Evolutionary conservation across 2,329 filamentous ascomycete species (phyloP).

Genomic region (Trichoderma aggressivum): DNA sequence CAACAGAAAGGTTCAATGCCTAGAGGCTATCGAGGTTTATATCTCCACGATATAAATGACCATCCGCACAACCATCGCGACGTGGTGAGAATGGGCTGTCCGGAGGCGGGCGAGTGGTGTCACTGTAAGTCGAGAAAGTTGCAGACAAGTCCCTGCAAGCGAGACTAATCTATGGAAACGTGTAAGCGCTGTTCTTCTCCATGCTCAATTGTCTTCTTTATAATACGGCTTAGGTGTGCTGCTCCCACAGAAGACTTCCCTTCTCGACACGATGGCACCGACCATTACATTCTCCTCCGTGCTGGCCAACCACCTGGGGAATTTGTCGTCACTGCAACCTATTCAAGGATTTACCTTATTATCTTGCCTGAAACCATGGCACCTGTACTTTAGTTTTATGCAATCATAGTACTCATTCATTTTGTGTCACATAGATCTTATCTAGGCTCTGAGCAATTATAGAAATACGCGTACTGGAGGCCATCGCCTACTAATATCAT

Average conservation of each 20-base stretch:
- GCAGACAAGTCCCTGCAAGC: constrained; percentile 55
- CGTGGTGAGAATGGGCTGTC: constrained; percentile 32
- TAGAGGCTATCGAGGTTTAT: too few relatives aligned
- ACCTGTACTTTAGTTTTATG: too few relatives aligned
- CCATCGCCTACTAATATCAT: background rate
- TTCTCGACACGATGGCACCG: constrained; percentile 63
- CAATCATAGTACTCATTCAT: too few relatives aligned
- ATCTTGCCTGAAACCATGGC: too few relatives aligned
- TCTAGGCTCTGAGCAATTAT: too few relatives aligned
- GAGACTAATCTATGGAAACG: constrained; percentile 62
- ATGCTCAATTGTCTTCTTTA: background rate
- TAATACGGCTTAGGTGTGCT: constrained; percentile 55
- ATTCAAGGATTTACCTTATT: constrained; percentile 49
- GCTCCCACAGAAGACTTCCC: constrained; percentile 83
- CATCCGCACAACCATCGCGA: constrained; percentile 12
- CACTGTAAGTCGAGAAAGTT: constrained; percentile 44
- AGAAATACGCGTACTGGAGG: background rate
- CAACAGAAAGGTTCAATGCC: too few relatives aligned
- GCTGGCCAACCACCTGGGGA: constrained; percentile 41
- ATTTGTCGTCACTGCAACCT: constrained; percentile 75
- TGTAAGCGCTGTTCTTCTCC: constrained; percentile 43
- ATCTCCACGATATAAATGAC: constrained; percentile 28
- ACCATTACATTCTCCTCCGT: constrained; percentile 71
- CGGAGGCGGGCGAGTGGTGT: constrained; percentile 33
- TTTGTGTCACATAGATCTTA: too few relatives aligned